phyloP scores from a whole-genome alignment of 768 basidiomycete genomes.

The Neoboletus magnificus region DNA sequence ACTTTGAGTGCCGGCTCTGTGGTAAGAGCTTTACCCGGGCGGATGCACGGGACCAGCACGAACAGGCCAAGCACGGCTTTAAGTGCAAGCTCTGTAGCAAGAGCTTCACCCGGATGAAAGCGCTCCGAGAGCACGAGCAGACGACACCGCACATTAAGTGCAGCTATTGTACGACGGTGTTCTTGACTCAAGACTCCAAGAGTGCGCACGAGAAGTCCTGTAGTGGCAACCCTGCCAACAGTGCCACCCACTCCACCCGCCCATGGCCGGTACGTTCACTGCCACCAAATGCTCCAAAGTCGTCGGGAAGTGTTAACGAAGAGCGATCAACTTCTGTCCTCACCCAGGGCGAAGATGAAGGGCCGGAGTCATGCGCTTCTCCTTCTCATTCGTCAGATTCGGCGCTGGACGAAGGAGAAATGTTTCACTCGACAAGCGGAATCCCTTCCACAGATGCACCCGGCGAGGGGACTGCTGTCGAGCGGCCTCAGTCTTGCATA shows the following conservation, averaged over 20 bases:
- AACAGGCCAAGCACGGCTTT: slow-evolving; percentile 2
- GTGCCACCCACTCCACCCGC: neutral
- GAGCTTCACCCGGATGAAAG: neutral
- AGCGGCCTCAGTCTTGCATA: neutral
- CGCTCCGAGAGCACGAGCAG: neutral
- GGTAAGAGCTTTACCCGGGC: neutral
- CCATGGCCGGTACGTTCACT: neutral
- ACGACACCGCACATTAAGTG: slow-evolving; percentile 3
- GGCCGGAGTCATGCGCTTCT: neutral
- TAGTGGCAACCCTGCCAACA: neutral
- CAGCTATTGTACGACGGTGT: neutral
- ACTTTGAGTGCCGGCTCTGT: neutral
- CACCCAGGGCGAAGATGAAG: neutral
- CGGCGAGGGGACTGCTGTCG: neutral
- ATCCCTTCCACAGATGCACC: neutral
- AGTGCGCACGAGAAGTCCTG: slow-evolving; percentile 7
- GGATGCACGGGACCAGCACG: slow-evolving; percentile 7
- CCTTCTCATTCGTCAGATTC: slow-evolving; percentile 5
- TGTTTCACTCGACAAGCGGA: slow-evolving; percentile 1
- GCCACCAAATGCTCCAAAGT: neutral
- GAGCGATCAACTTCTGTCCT: neutral
- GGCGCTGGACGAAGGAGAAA: slow-evolving; percentile 4
- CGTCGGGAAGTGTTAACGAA: neutral
- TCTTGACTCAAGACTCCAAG: neutral
- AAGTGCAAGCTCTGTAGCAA: neutral